Evolutionary conservation across 2,329 filamentous ascomycete species (phyloP).

Genomic region (Cladophialophora immunda): DNA sequence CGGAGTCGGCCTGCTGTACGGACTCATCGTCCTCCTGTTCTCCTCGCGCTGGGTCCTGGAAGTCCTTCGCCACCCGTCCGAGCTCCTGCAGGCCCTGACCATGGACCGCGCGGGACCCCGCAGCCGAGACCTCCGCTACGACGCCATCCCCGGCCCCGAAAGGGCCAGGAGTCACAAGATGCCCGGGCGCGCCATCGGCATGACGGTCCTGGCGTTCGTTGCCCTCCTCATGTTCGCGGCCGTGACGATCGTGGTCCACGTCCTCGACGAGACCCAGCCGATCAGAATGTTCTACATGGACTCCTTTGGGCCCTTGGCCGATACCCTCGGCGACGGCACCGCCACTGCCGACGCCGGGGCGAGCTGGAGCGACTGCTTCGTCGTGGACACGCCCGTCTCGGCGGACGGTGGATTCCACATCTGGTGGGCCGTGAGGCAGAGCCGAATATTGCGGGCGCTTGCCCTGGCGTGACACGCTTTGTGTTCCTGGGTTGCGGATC

Average conservation of each 20-base stretch:
- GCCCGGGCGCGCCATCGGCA: constrained; percentile 23
- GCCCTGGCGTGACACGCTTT: constrained; percentile 17
- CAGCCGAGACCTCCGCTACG: background rate
- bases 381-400: constrained; percentile 25
- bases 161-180: constrained; percentile 16
- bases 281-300: constrained; percentile 30
- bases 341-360: constrained; percentile 3
- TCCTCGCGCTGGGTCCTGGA: constrained; percentile 24
- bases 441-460: constrained; percentile 20
- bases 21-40: constrained; percentile 26
- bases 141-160: background rate
- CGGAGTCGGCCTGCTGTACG: constrained; percentile 54
- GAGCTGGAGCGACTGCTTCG: constrained; percentile 31
- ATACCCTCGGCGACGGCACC: constrained; percentile 4
- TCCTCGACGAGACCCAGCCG: constrained; percentile 26
- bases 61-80: constrained; percentile 9
- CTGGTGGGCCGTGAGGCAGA: constrained; percentile 25
- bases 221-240: constrained; percentile 26
- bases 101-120: background rate
- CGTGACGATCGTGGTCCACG: constrained; percentile 28
- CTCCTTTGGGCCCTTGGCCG: constrained; percentile 9
- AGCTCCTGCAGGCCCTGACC: constrained; percentile 22
- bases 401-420: constrained; percentile 18
- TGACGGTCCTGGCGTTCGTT: constrained; percentile 28
- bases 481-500: background rate